A percentile compares a stretch with the other conserved stretches of the same genome.
phyloP scores from a whole-genome alignment of 129 eudicot genomes.

The Escallonia herrerae region DNA sequence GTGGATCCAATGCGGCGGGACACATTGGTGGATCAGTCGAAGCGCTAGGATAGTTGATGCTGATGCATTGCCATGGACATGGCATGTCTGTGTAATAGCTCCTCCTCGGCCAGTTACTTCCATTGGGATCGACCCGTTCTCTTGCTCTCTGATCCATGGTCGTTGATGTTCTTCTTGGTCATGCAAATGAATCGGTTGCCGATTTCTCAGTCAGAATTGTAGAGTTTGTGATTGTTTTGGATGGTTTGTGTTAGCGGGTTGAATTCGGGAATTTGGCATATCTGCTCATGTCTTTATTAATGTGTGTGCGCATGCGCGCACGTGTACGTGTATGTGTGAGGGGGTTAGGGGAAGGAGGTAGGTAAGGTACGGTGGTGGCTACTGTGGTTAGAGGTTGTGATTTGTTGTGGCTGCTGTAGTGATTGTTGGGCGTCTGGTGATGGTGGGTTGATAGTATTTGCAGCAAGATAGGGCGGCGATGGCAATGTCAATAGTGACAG shows the following conservation, averaged over 20 bases:
- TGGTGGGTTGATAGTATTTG: too few relatives aligned
- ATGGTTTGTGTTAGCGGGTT: neutral
- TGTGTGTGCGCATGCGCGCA: neutral
- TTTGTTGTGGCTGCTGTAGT: too few relatives aligned
- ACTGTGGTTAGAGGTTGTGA: neutral
- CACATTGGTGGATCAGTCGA: constrained; percentile 63
- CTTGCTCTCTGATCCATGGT: constrained; percentile 62
- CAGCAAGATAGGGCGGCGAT: too few relatives aligned
- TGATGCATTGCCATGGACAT: constrained; percentile 90
- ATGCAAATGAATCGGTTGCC: constrained; percentile 79
- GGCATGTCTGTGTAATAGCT: too few relatives aligned
- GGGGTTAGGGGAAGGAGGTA: neutral
- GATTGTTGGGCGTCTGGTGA: too few relatives aligned
- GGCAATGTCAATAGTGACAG: too few relatives aligned
- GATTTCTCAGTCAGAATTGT: constrained; percentile 34
- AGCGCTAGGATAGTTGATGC: constrained; percentile 85
- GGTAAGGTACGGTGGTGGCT: neutral
- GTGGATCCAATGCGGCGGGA: constrained; percentile 86
- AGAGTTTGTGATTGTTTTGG: neutral
- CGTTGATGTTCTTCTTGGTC: constrained; percentile 43
- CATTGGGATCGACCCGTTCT: constrained; percentile 58
- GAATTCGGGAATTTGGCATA: neutral
- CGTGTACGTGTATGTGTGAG: too few relatives aligned
- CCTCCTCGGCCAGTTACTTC: constrained; percentile 64
- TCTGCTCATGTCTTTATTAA: too few relatives aligned